Base-by-base conservation (phyloP, 208 protist genomes). In the Leishmania lainsoni region DNA sequence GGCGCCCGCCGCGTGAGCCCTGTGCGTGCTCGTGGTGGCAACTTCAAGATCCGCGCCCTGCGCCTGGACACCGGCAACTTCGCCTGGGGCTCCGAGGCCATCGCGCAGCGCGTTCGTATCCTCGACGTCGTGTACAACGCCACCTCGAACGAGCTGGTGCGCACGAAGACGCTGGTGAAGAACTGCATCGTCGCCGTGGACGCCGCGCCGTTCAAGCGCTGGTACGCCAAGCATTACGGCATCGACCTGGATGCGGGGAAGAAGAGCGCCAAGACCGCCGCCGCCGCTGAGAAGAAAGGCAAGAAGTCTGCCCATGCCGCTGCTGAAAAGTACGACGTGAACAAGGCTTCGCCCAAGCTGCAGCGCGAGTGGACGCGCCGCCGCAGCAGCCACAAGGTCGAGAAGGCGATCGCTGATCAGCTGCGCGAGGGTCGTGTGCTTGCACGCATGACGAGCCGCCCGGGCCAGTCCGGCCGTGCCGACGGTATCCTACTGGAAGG, bases 141-240 rank as follows among this genome's bases (percentile, higher is more conserved):
- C 63, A 98, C 99, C 22, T 99, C 98, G 89, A 99, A 99, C 96
- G 99, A 99, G 95, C 96, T 99, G 52, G 98, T 99, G 63, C 98
- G 99, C 86, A 99, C 99, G 66, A 99, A 99, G 93, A 99, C 99
- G 71, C 95, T 99, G 26, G 99, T 99, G 76, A 99, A 99, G 98
- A 95, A 94, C 92, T 93, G 93, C 86, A 99, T 99, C 86, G 94
- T 99, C 54, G 87, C 98, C 81, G 91, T 99, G 79, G 99, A 99
- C 87, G 95, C 99, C 32, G 92, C 98, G 61, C 99, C 99, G 59
- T 99, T 99, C 98, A 97, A 97, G 81, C 91, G 98, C 88, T 99
- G 97, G 97, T 99, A 99, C 87, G 95, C 99, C 86, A 93, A 99
- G 86, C 97, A 99, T 91, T 99, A 99, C 91, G 98, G 98, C 83